Percentiles rank a stretch among this genome's conserved stretches.
Evolutionary conservation across 805 yeast genomes (phyloP).

Genomic region (Spathaspora passalidarum): DNA sequence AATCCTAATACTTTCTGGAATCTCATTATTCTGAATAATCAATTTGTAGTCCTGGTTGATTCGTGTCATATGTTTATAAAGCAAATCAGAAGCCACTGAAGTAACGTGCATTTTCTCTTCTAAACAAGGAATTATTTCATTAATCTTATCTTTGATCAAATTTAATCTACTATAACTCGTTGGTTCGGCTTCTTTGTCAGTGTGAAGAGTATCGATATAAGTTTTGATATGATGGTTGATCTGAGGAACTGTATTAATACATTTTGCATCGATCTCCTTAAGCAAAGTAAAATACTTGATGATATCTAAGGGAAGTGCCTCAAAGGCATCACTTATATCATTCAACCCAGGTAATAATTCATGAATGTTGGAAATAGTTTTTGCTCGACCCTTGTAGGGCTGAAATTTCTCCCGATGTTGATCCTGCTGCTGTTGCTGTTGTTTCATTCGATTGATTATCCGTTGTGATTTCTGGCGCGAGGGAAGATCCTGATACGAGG

Average conservation of each 20-base stretch:
- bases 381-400: conserved; percentile 33
- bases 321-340: conserved; percentile 87
- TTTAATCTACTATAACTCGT: conserved; percentile 11
- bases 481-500: conserved; percentile 19
- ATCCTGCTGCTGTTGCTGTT: conserved; percentile 10
- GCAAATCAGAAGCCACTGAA: conserved; percentile 78
- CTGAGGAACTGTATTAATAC: conserved; percentile 70
- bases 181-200: not conserved
- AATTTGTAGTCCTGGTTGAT: conserved; percentile 78
- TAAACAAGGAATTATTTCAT: conserved; percentile 82
- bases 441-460: conserved; percentile 10
- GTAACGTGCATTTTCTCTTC: conserved; percentile 99
- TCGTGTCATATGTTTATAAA: conserved; percentile 64
- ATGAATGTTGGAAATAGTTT: conserved; percentile 28
- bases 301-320: conserved; percentile 82
- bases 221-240: conserved; percentile 53
- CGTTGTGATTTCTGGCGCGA: conserved; percentile 27
- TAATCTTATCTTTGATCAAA: conserved; percentile 45
- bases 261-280: conserved; percentile 93
- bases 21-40: conserved; percentile 68
- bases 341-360: conserved; percentile 74
- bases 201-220: conserved; percentile 32
- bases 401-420: conserved; percentile 21
- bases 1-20: conserved; percentile 72
- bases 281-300: conserved; percentile 81